Base-by-base conservation (phyloP, 495 filamentous ascomycete species). In the Hyphodiscus hymeniophilus region DNA sequence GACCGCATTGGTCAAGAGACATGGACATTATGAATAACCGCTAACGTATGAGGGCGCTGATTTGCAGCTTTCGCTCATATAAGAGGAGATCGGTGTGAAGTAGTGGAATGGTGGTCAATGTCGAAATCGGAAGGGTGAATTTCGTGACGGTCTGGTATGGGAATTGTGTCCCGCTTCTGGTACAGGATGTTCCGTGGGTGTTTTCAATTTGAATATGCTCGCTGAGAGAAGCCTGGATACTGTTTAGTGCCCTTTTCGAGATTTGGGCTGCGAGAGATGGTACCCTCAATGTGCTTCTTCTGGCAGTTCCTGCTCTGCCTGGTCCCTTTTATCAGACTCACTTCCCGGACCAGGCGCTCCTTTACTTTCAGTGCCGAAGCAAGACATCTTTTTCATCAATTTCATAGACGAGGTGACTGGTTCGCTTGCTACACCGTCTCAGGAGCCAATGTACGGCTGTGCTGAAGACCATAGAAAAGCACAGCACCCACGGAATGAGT, bases 381-480 rank as follows among this genome's bases (percentile, higher is more conserved):
- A 21, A 15, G 18, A 24, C 18, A 1, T 42, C 20, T 10, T 22
- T 42, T 42, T 42, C 39, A 28, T 42, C 20, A 42, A 21, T 42
- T 11, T 42, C 15, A 20, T 20, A 42, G 4, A n/a, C 13, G 34
- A 7, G 6, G 20, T 23, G 17, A 21, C 15, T 22, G 2, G 2
- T 24, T 7, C 13, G 13, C 20, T 24, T 20, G 12, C 26, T 32
- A 18, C 21, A 49, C 3, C 42, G 30, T 33, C 48, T 41, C 13
- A 48, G 22, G 7, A 47, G 10, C 41, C 45, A 50, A 49, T 56
- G 49, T 11, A 53, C 5, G 6, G 38, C 7, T 7, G 51, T 41
- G 55, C 68, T 69, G 33, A 52, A 56, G 13, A 63, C 43, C 64
- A 74, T 73, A 13, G 70, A 67, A 6, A 54, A 45, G 44, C 67